phyloP scores from a whole-genome alignment of 2,329 filamentous ascomycete species.

The Bipolaris gigantea region DNA sequence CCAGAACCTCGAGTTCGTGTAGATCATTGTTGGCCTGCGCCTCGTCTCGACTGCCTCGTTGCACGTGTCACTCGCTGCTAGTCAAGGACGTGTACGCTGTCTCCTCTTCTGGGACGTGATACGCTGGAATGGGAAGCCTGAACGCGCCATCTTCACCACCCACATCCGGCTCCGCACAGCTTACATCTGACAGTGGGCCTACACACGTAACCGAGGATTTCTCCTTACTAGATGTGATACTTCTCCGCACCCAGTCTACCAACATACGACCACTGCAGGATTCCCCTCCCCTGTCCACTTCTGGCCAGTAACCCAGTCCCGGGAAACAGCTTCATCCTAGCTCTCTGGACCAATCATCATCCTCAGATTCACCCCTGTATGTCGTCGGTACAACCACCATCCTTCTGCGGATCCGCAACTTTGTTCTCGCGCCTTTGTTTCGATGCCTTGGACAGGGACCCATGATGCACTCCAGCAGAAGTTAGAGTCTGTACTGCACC shows the following conservation, averaged over 20 bases:
- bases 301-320: conserved; percentile 22
- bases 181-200: conserved; percentile 21
- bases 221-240: conserved; percentile 14
- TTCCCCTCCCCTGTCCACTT: conserved; percentile 25
- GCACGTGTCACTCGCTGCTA: not conserved
- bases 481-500: conserved; percentile 13
- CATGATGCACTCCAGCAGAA: conserved; percentile 13
- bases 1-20: not conserved
- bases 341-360: conserved; percentile 27
- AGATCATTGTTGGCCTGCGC: not conserved
- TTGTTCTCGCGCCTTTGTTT: conserved; percentile 12
- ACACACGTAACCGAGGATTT: conserved; percentile 15
- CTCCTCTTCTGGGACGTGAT: conserved; percentile 3
- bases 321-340: conserved; percentile 22
- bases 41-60: not conserved
- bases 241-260: conserved; percentile 32
- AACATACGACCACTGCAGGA: conserved; percentile 20
- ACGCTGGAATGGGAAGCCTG: conserved; percentile 12
- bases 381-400: conserved; percentile 11
- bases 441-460: conserved; percentile 10
- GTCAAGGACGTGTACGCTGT: not conserved
- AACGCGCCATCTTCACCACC: conserved; percentile 1
- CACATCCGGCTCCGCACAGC: conserved; percentile 32
- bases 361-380: conserved; percentile 11
- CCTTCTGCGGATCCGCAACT: conserved; percentile 39